Percentiles rank a stretch among this genome's conserved stretches.
Evolutionary conservation across 1,284 basidiomycete species (phyloP).

Genomic region (Trametes polyzona): DNA sequence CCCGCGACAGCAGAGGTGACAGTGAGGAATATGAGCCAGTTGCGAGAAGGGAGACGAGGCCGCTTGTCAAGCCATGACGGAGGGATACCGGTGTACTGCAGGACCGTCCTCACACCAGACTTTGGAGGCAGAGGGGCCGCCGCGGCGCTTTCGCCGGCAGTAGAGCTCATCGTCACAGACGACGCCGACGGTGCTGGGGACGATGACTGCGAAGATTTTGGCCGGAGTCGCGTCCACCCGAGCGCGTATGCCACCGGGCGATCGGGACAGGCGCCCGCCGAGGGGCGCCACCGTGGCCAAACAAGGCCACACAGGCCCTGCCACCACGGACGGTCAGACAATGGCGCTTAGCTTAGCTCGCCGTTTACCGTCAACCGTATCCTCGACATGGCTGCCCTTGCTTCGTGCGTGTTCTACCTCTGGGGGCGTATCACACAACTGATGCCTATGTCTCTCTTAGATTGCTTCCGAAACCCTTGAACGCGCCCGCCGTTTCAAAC

Average conservation of each 20-base stretch:
- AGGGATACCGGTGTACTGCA: constrained; percentile 58
- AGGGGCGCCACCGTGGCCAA: constrained; percentile 1
- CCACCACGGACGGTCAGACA: constrained; percentile 13
- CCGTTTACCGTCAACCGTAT: constrained; percentile 13
- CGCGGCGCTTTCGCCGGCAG: constrained; percentile 32
- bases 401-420: constrained; percentile 36
- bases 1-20: constrained; percentile 73
- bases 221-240: neutral
- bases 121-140: constrained; percentile 28
- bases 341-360: constrained; percentile 15
- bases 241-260: neutral
- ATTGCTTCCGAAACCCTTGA: constrained; percentile 68
- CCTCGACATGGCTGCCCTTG: constrained; percentile 41
- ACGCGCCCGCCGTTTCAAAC: constrained; percentile 57
- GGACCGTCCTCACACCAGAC: constrained; percentile 38
- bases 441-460: constrained; percentile 37
- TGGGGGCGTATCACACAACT: neutral
- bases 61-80: constrained; percentile 74
- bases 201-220: constrained; percentile 12
- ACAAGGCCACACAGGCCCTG: constrained; percentile 9
- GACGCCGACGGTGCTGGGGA: constrained; percentile 12
- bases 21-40: constrained; percentile 91
- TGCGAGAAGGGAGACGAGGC: constrained; percentile 85
- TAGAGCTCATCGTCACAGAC: constrained; percentile 33
- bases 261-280: neutral